These are phyloP conservation scores for Colletotrichum limetticola DNA, from an alignment of 2,329 filamentous ascomycete genomes.

Conservation along the genomic window DNA sequence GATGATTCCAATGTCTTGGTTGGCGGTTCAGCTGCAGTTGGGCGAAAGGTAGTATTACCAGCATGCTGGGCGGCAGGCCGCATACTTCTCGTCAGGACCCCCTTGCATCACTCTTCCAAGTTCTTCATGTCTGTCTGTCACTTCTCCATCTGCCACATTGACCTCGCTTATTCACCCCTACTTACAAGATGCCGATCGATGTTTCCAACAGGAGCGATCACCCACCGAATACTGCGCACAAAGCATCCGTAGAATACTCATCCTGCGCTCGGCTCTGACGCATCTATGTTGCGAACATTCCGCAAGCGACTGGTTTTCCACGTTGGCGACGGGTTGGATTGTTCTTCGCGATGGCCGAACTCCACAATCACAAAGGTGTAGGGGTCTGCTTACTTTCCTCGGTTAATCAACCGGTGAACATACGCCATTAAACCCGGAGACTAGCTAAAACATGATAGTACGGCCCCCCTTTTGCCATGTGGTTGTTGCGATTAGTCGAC, in stretches of 20 bases:
- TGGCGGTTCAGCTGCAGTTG: constrained; percentile 1
- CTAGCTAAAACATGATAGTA: not conserved
- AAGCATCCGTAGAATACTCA: not conserved
- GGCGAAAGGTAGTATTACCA: not conserved
- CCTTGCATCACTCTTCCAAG: not conserved
- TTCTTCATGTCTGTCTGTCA: not conserved
- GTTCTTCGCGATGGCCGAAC: not conserved
- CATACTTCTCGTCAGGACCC: not conserved
- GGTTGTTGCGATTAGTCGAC: not conserved
- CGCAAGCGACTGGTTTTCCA: not conserved
- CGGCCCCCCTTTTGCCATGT: not conserved
- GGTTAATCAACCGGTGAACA: not conserved
- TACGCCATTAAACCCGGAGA: not conserved
- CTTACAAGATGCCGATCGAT: not conserved
- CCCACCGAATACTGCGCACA: not conserved
- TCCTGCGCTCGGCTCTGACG: not conserved
- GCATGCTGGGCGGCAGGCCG: not conserved
- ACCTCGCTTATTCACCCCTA: not conserved
- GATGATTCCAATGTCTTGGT: constrained; percentile 22
- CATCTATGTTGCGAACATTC: not conserved
- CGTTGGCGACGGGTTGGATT: not conserved
- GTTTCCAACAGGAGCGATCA: not conserved
- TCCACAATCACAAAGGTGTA: not conserved
- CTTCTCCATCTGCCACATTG: not conserved
- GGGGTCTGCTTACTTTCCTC: not conserved